Percentiles rank a stretch among this genome's conserved stretches.
phyloP scores from a whole-genome alignment of 1,284 basidiomycete species.

The Rhodotorula mucilaginosa region DNA sequence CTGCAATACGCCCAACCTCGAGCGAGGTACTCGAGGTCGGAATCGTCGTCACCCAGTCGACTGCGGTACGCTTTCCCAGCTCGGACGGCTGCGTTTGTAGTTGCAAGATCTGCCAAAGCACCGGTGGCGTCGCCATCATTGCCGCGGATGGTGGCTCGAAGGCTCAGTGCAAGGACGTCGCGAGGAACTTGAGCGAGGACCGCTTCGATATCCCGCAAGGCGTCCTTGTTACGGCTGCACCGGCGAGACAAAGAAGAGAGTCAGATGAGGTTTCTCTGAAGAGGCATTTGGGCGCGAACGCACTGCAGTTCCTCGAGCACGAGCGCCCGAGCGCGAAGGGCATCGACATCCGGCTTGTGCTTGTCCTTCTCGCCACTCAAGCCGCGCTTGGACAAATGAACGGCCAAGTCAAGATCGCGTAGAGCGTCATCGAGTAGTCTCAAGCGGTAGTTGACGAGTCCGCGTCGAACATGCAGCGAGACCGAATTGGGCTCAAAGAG shows the following conservation, averaged over 20 bases:
- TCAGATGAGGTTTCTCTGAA: too few species aligned
- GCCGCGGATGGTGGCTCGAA: conserved; percentile 18
- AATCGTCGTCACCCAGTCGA: conserved; percentile 28
- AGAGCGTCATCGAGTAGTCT: conserved; percentile 21
- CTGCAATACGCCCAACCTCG: conserved; percentile 15
- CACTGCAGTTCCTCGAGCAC: conserved; percentile 27
- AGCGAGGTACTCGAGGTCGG: conserved; percentile 38
- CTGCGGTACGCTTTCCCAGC: conserved; percentile 19
- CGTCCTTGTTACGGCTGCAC: conserved; percentile 15
- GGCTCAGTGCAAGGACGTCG: conserved; percentile 30
- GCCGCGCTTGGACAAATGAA: conserved; percentile 9
- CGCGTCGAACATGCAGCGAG: conserved; percentile 30
- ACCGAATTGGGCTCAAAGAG: conserved; percentile 35
- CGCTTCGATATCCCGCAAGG: conserved; percentile 6
- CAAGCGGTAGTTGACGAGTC: conserved; percentile 26
- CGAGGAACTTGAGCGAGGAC: conserved; percentile 9
- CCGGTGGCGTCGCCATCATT: conserved; percentile 12
- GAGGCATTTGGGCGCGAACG: not conserved
- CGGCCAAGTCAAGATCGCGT: conserved; percentile 14
- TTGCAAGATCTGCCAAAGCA: conserved; percentile 23
- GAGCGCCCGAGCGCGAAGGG: conserved; percentile 20
- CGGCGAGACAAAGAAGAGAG: not conserved
- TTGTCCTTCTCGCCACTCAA: not conserved
- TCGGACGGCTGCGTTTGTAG: conserved; percentile 19
- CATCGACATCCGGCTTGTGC: conserved; percentile 21